A percentile compares a stretch with the other conserved stretches of the same genome.
These are phyloP conservation scores for Biscogniauxia sp. DNA, from an alignment of 2,329 filamentous ascomycete genomes.

Conservation along the genomic window DNA sequence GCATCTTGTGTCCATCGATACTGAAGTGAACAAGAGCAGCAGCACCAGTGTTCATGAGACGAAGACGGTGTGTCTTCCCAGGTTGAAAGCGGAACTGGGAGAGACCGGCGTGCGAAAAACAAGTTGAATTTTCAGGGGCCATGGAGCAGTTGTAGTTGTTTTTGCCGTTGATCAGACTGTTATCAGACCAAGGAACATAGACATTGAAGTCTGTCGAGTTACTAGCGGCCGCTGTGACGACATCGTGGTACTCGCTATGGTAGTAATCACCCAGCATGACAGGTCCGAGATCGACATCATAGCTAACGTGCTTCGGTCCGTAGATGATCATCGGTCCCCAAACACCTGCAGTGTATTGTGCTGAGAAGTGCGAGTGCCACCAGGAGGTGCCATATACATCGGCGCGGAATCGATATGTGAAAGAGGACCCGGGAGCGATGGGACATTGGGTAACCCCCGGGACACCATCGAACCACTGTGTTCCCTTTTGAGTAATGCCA, in stretches of 20 bases:
- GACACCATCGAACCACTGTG: conserved; percentile 65
- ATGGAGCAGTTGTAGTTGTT: conserved; percentile 8
- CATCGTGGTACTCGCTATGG: conserved; percentile 11
- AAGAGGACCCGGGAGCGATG: conserved; percentile 55
- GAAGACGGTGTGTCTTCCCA: conserved; percentile 40
- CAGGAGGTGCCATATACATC: conserved; percentile 36
- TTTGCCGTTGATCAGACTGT: conserved; percentile 26
- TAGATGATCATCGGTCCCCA: conserved; percentile 38
- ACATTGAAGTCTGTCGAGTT: conserved; percentile 23
- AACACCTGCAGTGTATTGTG: conserved; percentile 25
- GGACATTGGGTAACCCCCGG: conserved; percentile 59
- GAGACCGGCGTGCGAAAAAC: conserved; percentile 8
- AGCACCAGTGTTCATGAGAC: conserved; percentile 41
- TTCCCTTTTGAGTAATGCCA: conserved; percentile 63
- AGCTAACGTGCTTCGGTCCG: conserved; percentile 15
- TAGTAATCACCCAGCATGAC: conserved; percentile 13
- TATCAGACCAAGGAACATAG: conserved; percentile 35
- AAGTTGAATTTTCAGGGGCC: conserved; percentile 2
- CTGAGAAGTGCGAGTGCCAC: conserved; percentile 35
- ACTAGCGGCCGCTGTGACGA: conserved; percentile 3
- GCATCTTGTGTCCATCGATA: conserved; percentile 48
- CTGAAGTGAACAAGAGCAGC: conserved; percentile 26
- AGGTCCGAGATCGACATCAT: conserved; percentile 20
- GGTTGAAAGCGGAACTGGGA: conserved; percentile 27
- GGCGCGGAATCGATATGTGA: conserved; percentile 62